phyloP scores from a whole-genome alignment of 73 alveolate genomes.

The Paraurostyla sp. region DNA sequence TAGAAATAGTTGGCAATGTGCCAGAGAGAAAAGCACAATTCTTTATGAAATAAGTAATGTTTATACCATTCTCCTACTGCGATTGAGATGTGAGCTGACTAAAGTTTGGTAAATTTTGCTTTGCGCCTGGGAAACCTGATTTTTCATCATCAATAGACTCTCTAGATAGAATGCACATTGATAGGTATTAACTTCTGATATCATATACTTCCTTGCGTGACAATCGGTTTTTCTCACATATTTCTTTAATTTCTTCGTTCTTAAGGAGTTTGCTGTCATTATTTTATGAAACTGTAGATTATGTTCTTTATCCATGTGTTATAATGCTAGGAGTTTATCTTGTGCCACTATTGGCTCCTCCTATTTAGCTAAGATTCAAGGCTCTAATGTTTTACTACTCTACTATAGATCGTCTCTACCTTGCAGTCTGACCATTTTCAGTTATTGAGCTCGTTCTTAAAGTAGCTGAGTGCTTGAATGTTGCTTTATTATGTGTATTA shows the following conservation, averaged over 20 bases:
- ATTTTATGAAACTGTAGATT: not conserved
- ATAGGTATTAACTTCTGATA: constrained; percentile 44
- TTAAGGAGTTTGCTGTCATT: not conserved
- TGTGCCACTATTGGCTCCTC: no score
- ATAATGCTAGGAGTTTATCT: no score
- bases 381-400: no score
- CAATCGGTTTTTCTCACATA: constrained; percentile 16
- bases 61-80: constrained; percentile 47
- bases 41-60: constrained; percentile 50
- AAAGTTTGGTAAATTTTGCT: not conserved
- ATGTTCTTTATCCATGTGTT: no score
- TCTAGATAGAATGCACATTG: constrained; percentile 45
- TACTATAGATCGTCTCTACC: no score
- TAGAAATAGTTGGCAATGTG: constrained; percentile 25
- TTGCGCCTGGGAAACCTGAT: not conserved
- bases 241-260: constrained; percentile 16
- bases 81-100: not conserved
- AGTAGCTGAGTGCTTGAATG: no score
- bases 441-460: no score
- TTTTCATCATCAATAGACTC: not conserved
- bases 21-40: constrained; percentile 66
- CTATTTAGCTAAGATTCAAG: no score
- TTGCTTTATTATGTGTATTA: no score
- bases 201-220: constrained; percentile 64
- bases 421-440: no score